Conservation (phyloP, 345 rosid species). For the Leavenworthia alabamica region DNA sequence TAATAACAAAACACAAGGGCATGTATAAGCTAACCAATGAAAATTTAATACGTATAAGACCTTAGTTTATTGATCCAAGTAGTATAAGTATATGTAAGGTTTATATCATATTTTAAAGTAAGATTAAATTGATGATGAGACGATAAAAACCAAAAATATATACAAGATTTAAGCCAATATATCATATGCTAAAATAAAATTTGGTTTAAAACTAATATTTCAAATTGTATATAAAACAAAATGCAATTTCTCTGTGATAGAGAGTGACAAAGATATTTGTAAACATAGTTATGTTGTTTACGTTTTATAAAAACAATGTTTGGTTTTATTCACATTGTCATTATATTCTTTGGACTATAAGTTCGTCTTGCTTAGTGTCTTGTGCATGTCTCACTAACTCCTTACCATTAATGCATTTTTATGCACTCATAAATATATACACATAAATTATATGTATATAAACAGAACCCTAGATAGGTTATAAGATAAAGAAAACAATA, state of each 20-base stretch:
- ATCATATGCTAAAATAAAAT: too few relatives aligned
- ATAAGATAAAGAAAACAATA: conserved; percentile 24
- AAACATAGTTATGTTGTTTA: conserved; percentile 15
- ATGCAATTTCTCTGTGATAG: conserved; percentile 14
- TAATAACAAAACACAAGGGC: too few relatives aligned
- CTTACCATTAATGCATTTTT: conserved; percentile 3
- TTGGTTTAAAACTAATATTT: too few relatives aligned
- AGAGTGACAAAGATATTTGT: conserved; percentile 16
- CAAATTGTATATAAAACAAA: too few relatives aligned
- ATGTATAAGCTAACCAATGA: too few relatives aligned
- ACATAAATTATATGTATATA: background rate
- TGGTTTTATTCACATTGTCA: conserved; percentile 34
- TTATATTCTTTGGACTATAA: conserved; percentile 23
- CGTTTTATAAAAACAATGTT: conserved; percentile 29
- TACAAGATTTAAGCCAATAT: too few relatives aligned
- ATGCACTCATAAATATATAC: background rate
- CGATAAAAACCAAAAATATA: too few relatives aligned
- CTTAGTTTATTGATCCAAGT: too few relatives aligned
- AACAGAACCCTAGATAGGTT: conserved; percentile 11
- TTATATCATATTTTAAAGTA: too few relatives aligned
- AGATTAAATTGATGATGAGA: too few relatives aligned
- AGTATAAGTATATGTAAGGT: too few relatives aligned
- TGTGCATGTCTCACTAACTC: conserved; percentile 26
- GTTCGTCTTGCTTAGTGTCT: conserved; percentile 19
- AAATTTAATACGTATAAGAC: too few relatives aligned